Evolutionary conservation across 768 basidiomycete genomes (phyloP).

Genomic region (Tremella yokohamensis): DNA sequence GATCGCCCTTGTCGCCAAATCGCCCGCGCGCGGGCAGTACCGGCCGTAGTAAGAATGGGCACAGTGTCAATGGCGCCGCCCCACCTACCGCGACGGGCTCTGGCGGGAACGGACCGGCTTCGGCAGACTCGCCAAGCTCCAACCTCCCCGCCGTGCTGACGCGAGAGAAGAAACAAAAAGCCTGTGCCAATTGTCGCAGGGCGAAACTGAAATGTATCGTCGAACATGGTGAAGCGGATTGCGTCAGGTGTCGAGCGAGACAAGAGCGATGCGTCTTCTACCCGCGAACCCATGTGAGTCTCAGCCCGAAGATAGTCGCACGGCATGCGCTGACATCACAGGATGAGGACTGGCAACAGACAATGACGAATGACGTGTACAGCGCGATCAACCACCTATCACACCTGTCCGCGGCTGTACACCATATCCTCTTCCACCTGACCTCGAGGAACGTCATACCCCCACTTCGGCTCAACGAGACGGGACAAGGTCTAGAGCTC

Average conservation of each 20-base stretch:
- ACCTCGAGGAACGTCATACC: constrained; percentile 23
- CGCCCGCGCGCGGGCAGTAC: no score
- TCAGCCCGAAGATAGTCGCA: background rate
- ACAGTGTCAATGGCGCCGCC: no score
- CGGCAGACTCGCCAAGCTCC: constrained; percentile 1
- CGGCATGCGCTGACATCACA: background rate
- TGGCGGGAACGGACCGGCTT: no score
- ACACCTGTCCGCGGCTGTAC: constrained; percentile 29
- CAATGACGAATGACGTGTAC: constrained; percentile 25
- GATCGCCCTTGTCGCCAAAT: no score
- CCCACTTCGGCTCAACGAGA: constrained; percentile 9
- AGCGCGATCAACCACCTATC: constrained; percentile 25
- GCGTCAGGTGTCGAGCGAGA: constrained; percentile 32
- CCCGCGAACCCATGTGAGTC: constrained; percentile 31
- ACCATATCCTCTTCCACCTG: constrained; percentile 30
- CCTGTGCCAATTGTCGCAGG: constrained; percentile 37
- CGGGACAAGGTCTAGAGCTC: constrained; percentile 14
- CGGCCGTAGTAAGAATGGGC: no score
- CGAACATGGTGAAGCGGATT: constrained; percentile 27
- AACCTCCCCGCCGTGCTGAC: constrained; percentile 25
- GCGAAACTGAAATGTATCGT: constrained; percentile 41
- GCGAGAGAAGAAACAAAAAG: constrained; percentile 42
- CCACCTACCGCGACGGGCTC: no score
- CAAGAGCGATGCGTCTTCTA: constrained; percentile 37
- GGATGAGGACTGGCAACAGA: constrained; percentile 43